These are phyloP conservation scores for Malus orientalis DNA, from an alignment of 306 rosid genomes.

Conservation along the genomic window DNA sequence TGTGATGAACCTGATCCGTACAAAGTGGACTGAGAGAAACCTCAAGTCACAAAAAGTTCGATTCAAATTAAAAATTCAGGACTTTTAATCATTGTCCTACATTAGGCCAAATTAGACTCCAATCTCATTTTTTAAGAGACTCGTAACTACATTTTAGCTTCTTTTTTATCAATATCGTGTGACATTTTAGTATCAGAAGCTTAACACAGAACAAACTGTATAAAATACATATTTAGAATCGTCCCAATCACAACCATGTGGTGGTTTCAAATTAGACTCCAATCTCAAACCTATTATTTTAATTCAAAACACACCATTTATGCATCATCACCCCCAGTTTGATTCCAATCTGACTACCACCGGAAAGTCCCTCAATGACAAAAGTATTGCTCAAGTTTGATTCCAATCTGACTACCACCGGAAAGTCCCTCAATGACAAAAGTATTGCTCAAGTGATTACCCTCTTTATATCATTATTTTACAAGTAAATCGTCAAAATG, in stretches of 20 bases:
- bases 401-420: not conserved
- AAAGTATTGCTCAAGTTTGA: not conserved
- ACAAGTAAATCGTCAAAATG: not conserved
- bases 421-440: not conserved
- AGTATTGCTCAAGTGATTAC: not conserved
- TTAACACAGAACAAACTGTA: rapidly evolving
- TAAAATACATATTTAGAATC: no score
- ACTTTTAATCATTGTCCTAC: not conserved
- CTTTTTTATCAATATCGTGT: no score
- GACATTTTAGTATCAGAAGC: no score
- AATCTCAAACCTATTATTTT: not conserved
- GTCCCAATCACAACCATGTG: no score
- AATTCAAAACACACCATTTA: not conserved
- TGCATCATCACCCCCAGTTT: not conserved
- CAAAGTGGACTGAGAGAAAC: not conserved
- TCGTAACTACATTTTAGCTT: rapidly evolving
- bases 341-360: not conserved
- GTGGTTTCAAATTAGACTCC: not conserved
- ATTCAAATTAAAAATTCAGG: not conserved
- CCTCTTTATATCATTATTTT: not conserved
- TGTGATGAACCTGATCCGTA: not conserved
- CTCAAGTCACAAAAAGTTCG: not conserved
- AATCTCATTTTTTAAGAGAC: not conserved
- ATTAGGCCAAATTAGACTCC: not conserved
- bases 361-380: not conserved